These are phyloP conservation scores for Uronychia binucleata DNA, from an alignment of 73 alveolate genomes.

Conservation along the genomic window DNA sequence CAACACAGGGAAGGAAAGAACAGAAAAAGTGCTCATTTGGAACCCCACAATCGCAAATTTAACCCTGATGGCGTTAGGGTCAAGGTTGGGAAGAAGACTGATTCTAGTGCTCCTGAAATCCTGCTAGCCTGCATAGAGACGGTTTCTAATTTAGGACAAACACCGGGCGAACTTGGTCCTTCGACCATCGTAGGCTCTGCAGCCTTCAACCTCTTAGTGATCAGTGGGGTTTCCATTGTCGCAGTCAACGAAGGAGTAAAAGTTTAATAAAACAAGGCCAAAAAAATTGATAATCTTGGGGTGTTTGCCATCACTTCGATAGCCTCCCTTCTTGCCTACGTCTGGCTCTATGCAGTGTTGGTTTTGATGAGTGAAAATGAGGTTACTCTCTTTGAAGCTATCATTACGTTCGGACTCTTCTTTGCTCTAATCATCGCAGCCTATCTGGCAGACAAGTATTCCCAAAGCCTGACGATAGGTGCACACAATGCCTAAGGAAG, in stretches of 20 bases:
- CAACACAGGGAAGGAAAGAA: conserved; percentile 2
- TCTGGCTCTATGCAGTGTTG: conserved; percentile 58
- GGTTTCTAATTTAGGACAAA: conserved; percentile 15
- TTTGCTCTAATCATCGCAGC: conserved; percentile 46
- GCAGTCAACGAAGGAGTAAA: conserved; percentile 67
- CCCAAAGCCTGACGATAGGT: neutral
- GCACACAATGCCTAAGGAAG: neutral
- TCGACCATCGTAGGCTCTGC: conserved; percentile 73
- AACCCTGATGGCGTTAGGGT: conserved; percentile 78
- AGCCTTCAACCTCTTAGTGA: conserved; percentile 63
- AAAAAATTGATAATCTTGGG: conserved; percentile 50
- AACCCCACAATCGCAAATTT: conserved; percentile 80
- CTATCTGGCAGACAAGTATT: conserved; percentile 33
- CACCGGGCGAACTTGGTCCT: conserved; percentile 69
- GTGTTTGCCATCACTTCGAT: conserved; percentile 61
- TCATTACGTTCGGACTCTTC: conserved; percentile 51
- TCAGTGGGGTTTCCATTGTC: conserved; percentile 61
- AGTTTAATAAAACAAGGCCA: conserved; percentile 11
- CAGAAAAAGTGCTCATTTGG: conserved; percentile 64
- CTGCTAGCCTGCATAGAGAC: conserved; percentile 66
- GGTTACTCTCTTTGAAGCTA: conserved; percentile 37
- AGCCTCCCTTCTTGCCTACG: conserved; percentile 57
- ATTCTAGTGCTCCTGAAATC: conserved; percentile 73
- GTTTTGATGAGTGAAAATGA: conserved; percentile 23
- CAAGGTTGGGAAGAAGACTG: conserved; percentile 3